phyloP scores from a whole-genome alignment of 805 yeast genomes.

The Candida namnaoensis region DNA sequence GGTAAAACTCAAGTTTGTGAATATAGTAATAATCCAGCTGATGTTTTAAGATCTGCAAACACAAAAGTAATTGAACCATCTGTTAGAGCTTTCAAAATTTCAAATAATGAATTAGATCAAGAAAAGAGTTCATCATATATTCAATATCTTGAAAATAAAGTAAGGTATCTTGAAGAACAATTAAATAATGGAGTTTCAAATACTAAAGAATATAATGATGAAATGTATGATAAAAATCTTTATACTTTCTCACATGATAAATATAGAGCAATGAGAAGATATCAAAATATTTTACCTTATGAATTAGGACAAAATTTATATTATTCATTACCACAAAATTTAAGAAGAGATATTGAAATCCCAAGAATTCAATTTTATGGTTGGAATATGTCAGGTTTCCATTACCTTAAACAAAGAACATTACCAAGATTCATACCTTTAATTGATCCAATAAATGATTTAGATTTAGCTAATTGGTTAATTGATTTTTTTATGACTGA shows the following conservation, averaged over 20 bases:
- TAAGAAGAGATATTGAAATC: constrained; percentile 23
- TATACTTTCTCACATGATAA: constrained; percentile 27
- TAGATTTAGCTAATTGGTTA: constrained; percentile 22
- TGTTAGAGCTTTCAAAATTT: neutral
- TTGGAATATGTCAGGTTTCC: constrained; percentile 58
- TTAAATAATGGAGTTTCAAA: neutral
- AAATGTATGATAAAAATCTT: constrained; percentile 12
- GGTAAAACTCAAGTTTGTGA: constrained; percentile 5
- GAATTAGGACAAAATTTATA: constrained; percentile 28
- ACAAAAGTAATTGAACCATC: neutral
- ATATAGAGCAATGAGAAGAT: constrained; percentile 38
- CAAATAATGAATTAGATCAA: neutral
- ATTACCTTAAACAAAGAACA: constrained; percentile 31
- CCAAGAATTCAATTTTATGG: constrained; percentile 57
- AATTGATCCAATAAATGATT: constrained; percentile 12
- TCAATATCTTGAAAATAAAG: constrained; percentile 28
- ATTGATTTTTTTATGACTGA: constrained; percentile 34
- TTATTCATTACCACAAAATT: constrained; percentile 24
- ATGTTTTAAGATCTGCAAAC: neutral
- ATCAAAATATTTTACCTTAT: constrained; percentile 31
- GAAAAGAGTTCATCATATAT: constrained; percentile 13
- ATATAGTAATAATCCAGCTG: constrained; percentile 1
- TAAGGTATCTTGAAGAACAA: constrained; percentile 29
- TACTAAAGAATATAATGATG: constrained; percentile 4
- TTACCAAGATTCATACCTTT: constrained; percentile 17